phyloP scores from a whole-genome alignment of 306 rosid genomes.

The Sphenostylis stenocarpa region DNA sequence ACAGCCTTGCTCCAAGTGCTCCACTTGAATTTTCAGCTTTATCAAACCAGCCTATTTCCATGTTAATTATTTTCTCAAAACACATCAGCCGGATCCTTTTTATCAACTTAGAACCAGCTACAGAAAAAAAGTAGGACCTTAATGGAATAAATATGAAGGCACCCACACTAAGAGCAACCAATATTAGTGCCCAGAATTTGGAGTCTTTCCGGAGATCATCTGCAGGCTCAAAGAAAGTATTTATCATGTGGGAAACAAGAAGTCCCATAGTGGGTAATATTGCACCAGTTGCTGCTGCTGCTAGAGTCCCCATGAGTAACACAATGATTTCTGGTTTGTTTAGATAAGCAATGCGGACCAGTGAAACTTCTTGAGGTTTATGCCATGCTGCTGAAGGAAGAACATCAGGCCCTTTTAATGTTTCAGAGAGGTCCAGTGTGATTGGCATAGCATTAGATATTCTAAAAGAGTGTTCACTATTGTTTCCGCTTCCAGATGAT shows the following conservation, averaged over 20 bases:
- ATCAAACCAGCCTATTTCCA: conserved; percentile 84
- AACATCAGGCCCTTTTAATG: no score
- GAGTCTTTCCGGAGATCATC: conserved; percentile 67
- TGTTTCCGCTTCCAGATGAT: conserved; percentile 53
- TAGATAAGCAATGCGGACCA: conserved; percentile 62
- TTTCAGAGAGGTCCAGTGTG: conserved; percentile 19
- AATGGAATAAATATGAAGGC: conserved; percentile 41
- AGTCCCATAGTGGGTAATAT: conserved; percentile 56
- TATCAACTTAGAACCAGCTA: conserved; percentile 55
- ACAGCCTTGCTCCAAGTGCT: conserved; percentile 57
- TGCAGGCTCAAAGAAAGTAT: conserved; percentile 60
- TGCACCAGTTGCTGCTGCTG: conserved; percentile 57
- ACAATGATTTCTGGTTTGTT: conserved; percentile 81
- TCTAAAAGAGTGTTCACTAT: conserved; percentile 26
- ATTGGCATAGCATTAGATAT: neutral
- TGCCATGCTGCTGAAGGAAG: no score
- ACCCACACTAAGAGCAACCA: conserved; percentile 42
- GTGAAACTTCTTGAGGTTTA: conserved; percentile 53
- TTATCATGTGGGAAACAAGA: conserved; percentile 51
- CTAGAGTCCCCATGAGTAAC: conserved; percentile 57
- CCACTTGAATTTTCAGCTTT: conserved; percentile 55
- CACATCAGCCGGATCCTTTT: conserved; percentile 46
- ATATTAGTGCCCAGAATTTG: conserved; percentile 62
- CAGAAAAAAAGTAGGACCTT: conserved; percentile 49
- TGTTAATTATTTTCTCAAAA: conserved; percentile 52